phyloP scores from a whole-genome alignment of 768 basidiomycete genomes.

The Lactarius hengduanensis region DNA sequence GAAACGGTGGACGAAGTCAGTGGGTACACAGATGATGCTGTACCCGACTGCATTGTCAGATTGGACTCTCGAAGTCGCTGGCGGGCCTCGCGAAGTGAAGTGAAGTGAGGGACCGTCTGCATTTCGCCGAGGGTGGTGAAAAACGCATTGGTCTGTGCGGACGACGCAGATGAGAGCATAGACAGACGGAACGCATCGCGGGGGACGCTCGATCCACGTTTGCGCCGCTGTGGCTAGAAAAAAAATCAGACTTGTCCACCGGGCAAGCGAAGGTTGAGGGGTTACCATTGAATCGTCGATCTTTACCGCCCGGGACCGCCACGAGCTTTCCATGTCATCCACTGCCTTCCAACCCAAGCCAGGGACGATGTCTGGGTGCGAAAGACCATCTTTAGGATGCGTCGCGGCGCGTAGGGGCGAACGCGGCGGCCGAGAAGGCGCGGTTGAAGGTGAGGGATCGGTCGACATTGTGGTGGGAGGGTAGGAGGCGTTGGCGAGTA shows the following conservation, averaged over 20 bases:
- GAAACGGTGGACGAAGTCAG: constrained; percentile 65
- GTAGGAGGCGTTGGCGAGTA: constrained; percentile 28
- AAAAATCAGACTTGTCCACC: constrained; percentile 7
- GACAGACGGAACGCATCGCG: constrained; percentile 30
- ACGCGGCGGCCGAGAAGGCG: constrained; percentile 27
- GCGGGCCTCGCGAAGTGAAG: constrained; percentile 29
- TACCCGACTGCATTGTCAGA: constrained; percentile 61
- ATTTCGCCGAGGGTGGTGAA: constrained; percentile 27
- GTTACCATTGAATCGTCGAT: constrained; percentile 26
- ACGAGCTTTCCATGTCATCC: constrained; percentile 26
- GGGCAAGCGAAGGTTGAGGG: neutral
- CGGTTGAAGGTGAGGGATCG: constrained; percentile 9
- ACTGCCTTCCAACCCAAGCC: constrained; percentile 19
- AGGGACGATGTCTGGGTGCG: constrained; percentile 18
- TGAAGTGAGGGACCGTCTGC: constrained; percentile 30
- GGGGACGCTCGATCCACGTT: constrained; percentile 30
- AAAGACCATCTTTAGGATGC: constrained; percentile 12
- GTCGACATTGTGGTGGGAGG: constrained; percentile 21
- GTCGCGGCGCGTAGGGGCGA: constrained; percentile 28
- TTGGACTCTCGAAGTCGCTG: constrained; percentile 44
- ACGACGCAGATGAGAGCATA: constrained; percentile 26
- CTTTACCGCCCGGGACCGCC: constrained; percentile 25
- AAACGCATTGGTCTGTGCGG: constrained; percentile 27
- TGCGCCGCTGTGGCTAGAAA: constrained; percentile 19
- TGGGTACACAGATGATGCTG: constrained; percentile 79